Evolutionary conservation across 208 protist species (phyloP).

Genomic region (Trypanosoma boissoni): DNA sequence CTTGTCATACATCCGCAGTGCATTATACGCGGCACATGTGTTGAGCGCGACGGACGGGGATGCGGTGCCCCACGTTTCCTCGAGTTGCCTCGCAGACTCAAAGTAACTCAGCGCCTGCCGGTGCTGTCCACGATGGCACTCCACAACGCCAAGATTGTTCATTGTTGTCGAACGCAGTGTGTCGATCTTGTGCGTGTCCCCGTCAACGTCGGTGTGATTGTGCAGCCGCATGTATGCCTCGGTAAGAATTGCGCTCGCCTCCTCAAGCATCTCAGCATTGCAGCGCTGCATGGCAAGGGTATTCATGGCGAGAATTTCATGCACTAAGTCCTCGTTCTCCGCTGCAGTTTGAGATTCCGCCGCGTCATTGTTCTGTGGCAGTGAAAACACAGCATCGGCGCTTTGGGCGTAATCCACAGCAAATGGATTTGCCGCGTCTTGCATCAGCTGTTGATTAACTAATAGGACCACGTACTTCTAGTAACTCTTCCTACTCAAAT

Average conservation of each 20-base stretch:
- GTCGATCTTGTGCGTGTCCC: slow-evolving; percentile 41
- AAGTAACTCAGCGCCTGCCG: slow-evolving; percentile 84
- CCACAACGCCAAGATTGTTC: slow-evolving; percentile 86
- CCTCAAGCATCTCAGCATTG: slow-evolving; percentile 41
- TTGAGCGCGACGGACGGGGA: slow-evolving; percentile 84
- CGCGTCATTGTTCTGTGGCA: not conserved
- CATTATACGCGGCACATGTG: slow-evolving; percentile 83
- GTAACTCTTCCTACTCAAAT: not conserved
- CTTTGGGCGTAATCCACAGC: too few relatives aligned
- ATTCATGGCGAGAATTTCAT: slow-evolving; percentile 80
- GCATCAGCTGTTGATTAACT: too few relatives aligned
- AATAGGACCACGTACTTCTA: too few relatives aligned
- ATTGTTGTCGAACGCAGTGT: slow-evolving; percentile 77
- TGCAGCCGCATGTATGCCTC: slow-evolving; percentile 64
- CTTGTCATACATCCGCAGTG: slow-evolving; percentile 80
- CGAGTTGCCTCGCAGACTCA: slow-evolving; percentile 70
- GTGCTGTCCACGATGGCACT: slow-evolving; percentile 79
- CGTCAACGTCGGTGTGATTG: slow-evolving; percentile 14
- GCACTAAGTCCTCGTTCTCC: slow-evolving; percentile 48
- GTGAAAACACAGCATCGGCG: not conserved
- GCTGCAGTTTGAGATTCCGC: not conserved
- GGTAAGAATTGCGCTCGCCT: slow-evolving; percentile 44
- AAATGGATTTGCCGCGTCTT: too few relatives aligned
- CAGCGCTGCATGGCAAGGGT: slow-evolving; percentile 79
- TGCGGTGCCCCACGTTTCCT: slow-evolving; percentile 70